Base-by-base conservation (phyloP, 2,329 filamentous ascomycete genomes). In the Diplodia seriata region DNA sequence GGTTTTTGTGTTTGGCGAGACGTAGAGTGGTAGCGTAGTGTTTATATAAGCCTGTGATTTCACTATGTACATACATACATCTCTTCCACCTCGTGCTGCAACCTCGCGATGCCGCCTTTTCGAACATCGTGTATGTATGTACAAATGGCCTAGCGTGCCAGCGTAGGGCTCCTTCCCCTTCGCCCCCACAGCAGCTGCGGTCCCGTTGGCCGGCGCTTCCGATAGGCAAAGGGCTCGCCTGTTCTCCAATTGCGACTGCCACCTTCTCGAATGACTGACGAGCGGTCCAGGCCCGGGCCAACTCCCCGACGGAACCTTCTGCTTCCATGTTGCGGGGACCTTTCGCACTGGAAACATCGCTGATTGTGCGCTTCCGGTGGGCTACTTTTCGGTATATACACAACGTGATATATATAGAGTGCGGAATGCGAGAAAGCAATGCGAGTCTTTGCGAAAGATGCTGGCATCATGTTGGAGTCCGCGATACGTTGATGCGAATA, bases 1-100 rank as follows among this genome's bases (percentile, higher is more conserved):
- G 0, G 87, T 99, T 3, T 95, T 98, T 78, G 86, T 94, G 5
- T 98, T 95, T 79, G 86, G 86, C 29, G 74, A 77, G 71, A 79
- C 77, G 50, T 79, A 63, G 47, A 12, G 23, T 6, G 31, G 20
- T 18, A 49, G 40, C 6, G 18, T 50, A 18, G 12, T 49, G 57
- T n/a, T 2, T 36, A 26, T 61, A 20, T 31, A 33, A 55, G 43
- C 43, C 18, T 47, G 18, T 47, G 43, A 6, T 47, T 47, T 47
- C 11, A 20, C n/a, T 9, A 47, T 47, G 43, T 47, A 47, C 11
- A 47, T 9, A 47, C 20, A 18, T 47, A 47, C 11, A 47, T 47
- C 3, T 47, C 18, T 20, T 47, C 1, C n/a, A 11, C 6, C 43
- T 20, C 18, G 9, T 47, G 9, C 31, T 33, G 31, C 5, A 33